phyloP scores from a whole-genome alignment of 441 rosid species.

The Adansonia madagascariensis region DNA sequence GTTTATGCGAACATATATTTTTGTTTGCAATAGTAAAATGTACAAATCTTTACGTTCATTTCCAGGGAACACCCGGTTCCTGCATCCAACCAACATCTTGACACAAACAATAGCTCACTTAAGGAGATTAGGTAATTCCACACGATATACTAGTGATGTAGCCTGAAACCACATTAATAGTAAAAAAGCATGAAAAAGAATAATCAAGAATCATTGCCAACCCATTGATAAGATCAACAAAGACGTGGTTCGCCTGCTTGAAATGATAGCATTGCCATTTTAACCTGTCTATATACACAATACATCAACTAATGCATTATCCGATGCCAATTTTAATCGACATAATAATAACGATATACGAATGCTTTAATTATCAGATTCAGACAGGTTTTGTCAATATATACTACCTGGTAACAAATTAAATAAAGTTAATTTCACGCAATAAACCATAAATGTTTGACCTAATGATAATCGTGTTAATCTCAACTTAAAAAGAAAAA shows the following conservation, averaged over 20 bases:
- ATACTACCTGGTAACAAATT: background rate
- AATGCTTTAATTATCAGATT: background rate
- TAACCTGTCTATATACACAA: background rate
- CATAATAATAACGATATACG: background rate
- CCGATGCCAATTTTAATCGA: background rate
- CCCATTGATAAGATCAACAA: background rate
- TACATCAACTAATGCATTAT: background rate
- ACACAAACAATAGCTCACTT: background rate
- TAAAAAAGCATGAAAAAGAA: background rate
- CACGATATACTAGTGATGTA: background rate
- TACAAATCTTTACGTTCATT: background rate
- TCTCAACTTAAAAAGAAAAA: background rate
- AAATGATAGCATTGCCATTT: background rate
- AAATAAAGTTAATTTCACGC: background rate
- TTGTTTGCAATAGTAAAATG: background rate
- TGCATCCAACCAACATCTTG: constrained; percentile 4
- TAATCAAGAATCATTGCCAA: background rate
- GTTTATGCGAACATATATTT: background rate
- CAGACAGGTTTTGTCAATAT: background rate
- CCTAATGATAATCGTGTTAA: background rate
- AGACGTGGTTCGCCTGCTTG: background rate
- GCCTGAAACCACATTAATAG: background rate
- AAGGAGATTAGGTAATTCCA: background rate
- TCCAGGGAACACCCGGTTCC: background rate
- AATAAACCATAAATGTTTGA: background rate